A percentile compares a stretch with the other conserved stretches of the same genome.
These are phyloP conservation scores for Talaromyces sp. DNA, from an alignment of 2,329 filamentous ascomycete species.

Conservation along the genomic window DNA sequence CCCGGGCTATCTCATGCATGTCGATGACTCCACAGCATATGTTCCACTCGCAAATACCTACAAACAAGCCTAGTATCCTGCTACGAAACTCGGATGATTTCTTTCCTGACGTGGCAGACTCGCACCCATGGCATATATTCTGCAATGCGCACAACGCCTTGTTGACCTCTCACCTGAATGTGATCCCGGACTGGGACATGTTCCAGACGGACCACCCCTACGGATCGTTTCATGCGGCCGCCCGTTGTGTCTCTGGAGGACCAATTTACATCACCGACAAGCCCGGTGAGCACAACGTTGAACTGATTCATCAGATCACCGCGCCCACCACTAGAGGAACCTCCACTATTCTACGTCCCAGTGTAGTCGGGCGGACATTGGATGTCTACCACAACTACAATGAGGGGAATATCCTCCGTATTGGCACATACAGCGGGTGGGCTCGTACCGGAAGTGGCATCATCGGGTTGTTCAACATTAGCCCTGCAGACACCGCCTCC, in stretches of 20 bases:
- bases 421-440: conserved; percentile 71
- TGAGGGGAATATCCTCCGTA: conserved; percentile 66
- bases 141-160: conserved; percentile 86
- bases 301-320: conserved; percentile 74
- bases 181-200: conserved; percentile 80
- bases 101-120: conserved; percentile 74
- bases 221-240: conserved; percentile 81
- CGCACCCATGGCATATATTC: conserved; percentile 94
- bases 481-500: conserved; percentile 57
- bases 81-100: conserved; percentile 86
- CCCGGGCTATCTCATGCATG: conserved; percentile 87
- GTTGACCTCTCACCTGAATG: conserved; percentile 77
- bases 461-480: conserved; percentile 80
- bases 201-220: conserved; percentile 66
- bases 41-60: conserved; percentile 76
- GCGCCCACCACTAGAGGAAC: conserved; percentile 65
- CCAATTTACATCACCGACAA: conserved; percentile 92
- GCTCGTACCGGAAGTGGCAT: conserved; percentile 67
- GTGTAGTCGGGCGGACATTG: conserved; percentile 65
- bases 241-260: conserved; percentile 81
- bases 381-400: conserved; percentile 72
- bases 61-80: conserved; percentile 66
- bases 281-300: conserved; percentile 72
- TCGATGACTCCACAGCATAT: conserved; percentile 80
- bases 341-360: conserved; percentile 77